Conservation (phyloP, 1,284 basidiomycete genomes). For the Tilletia walkeri region DNA sequence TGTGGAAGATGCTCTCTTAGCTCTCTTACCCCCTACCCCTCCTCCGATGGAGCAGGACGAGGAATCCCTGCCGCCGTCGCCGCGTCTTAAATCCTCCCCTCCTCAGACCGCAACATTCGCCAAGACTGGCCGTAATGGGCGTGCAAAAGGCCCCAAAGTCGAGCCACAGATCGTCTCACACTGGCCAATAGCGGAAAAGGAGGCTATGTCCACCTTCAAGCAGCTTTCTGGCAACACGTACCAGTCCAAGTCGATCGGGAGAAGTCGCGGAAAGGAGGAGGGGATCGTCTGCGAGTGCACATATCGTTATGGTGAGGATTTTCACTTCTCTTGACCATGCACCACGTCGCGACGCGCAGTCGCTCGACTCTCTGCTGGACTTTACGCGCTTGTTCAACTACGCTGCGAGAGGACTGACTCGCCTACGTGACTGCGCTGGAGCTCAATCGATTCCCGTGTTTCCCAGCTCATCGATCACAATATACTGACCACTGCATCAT, state of each 20-base stretch:
- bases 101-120: neutral
- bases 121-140: neutral
- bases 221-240: slow-evolving; percentile 79
- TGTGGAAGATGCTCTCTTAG: neutral
- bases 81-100: neutral
- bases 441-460: no score
- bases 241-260: slow-evolving; percentile 80
- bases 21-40: slow-evolving; percentile 8
- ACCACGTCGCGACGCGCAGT: no score
- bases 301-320: slow-evolving; percentile 27
- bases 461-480: neutral
- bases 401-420: no score
- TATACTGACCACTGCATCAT: no score
- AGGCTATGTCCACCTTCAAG: slow-evolving; percentile 71
- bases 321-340: neutral
- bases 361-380: no score
- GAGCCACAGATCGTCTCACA: slow-evolving; percentile 9
- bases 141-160: neutral
- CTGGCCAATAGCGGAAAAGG: slow-evolving; percentile 36
- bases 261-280: slow-evolving; percentile 73
- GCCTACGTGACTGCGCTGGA: no score
- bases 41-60: slow-evolving; percentile 16
- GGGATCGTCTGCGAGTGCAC: slow-evolving; percentile 49
- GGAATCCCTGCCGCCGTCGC: neutral
- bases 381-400: no score